Evolutionary conservation across 129 eudicot genomes (phyloP), one percentile per base, ranked within the genome.

Genomic region (Flaveria bidentis): DNA sequence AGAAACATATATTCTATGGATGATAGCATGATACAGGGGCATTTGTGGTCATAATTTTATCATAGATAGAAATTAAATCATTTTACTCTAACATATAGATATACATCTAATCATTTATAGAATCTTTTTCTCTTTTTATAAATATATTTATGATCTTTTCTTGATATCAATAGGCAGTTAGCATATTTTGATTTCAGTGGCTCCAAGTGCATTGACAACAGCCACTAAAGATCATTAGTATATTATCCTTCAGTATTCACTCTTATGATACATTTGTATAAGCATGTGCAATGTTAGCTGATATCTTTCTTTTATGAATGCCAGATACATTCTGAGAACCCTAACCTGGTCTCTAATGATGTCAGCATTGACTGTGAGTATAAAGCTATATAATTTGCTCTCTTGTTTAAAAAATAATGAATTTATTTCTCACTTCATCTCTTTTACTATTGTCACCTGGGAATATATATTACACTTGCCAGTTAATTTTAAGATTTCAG

Each of bases 311-410:
- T 58, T 28, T 25, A 28, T 58, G 2, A 41, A 42, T 75, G 65
- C 88, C 88, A 88, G 96, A 81, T 81, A 84, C 75, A 79, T 90
- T 28, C n/a, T 45, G 22, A 86, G 75, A 83, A 93, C 98, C 67
- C 64, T 87, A 47, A 80, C 76, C 67, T 93, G 96, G 98, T 90
- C 98, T 53, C 84, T 93, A 72, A 72, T 88, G 77, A 90, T 93
- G 97, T 93, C 98, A 58, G 78, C 84, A 39, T 80, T 93, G 51
- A 93, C 97, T 2, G 98, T 90, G 83, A 73, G 94, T 82, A 17
- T 74, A 55, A 28, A 58, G 28, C 70, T 74, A n/a, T 44, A 77
- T 9, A 67, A 46, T 14, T 51, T 36, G 9, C 58, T 80, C 44
- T 68, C 57, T 20, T n/a, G 20, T 11, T 39, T 65, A 44, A 26